These are phyloP conservation scores for Amanita molliuscula DNA, from an alignment of 768 basidiomycete species.

Conservation along the genomic window DNA sequence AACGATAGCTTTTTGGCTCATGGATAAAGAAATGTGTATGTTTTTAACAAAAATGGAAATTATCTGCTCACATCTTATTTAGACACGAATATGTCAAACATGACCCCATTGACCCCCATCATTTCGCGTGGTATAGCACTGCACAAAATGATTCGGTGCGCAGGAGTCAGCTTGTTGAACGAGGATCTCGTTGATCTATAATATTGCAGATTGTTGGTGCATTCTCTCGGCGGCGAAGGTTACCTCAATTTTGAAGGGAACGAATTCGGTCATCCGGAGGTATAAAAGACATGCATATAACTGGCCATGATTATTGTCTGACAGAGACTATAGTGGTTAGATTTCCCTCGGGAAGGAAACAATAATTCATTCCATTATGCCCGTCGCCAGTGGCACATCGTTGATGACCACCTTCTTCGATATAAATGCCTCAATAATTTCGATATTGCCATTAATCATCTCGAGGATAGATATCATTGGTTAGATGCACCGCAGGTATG, in stretches of 20 bases:
- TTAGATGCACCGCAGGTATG: constrained; percentile 67
- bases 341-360: constrained; percentile 96
- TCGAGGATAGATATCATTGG: constrained; percentile 80
- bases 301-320: neutral
- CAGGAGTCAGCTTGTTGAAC: constrained; percentile 21
- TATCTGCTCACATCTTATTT: neutral
- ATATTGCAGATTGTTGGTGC: constrained; percentile 66
- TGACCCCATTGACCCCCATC: constrained; percentile 71
- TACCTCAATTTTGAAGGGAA: constrained; percentile 98
- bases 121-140: constrained; percentile 85
- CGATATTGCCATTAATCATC: constrained; percentile 83
- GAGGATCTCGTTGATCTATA: neutral
- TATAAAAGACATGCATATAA: constrained; percentile 18
- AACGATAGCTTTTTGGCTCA: constrained; percentile 97
- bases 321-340: constrained; percentile 70
- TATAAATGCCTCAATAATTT: constrained; percentile 94
- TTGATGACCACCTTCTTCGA: constrained; percentile 78
- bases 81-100: constrained; percentile 94
- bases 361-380: constrained; percentile 95
- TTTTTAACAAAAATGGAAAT: constrained; percentile 5
- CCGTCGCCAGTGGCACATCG: constrained; percentile 92
- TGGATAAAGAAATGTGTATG: constrained; percentile 99
- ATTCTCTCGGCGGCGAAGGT: constrained; percentile 92
- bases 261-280: constrained; percentile 98
- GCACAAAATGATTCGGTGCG: constrained; percentile 91